Percentiles rank a stretch among this genome's conserved stretches.
phyloP scores from a whole-genome alignment of 129 eudicot species.

The Centrapalus pauciflorus region DNA sequence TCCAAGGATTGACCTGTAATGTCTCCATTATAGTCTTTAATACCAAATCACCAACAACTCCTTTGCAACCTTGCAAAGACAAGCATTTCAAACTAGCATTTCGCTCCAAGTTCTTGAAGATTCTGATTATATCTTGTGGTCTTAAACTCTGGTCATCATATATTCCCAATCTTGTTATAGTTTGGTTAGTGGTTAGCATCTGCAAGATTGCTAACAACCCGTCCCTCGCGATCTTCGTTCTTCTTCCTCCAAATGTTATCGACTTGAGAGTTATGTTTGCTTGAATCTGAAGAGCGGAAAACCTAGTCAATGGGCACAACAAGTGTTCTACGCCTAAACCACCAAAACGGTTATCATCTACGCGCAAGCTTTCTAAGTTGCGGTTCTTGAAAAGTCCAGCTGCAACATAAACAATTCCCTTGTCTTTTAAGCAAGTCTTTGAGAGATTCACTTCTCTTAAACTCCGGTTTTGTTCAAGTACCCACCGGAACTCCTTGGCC shows the following conservation, averaged over 20 bases:
- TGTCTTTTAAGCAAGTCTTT: slow-evolving; percentile 62
- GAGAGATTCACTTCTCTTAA: slow-evolving; percentile 66
- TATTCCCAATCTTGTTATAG: slow-evolving; percentile 53
- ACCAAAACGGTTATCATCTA: slow-evolving; percentile 62
- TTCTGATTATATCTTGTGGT: slow-evolving; percentile 49
- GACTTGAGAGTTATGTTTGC: slow-evolving; percentile 63
- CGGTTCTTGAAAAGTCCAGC: slow-evolving; percentile 86
- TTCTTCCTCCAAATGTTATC: slow-evolving; percentile 66
- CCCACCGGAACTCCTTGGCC: slow-evolving; percentile 88
- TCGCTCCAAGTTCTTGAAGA: slow-evolving; percentile 59
- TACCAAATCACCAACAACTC: slow-evolving; percentile 74
- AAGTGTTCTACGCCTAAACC: slow-evolving; percentile 80
- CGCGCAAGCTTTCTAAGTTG: slow-evolving; percentile 44
- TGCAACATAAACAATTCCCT: slow-evolving; percentile 76
- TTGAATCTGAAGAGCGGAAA: slow-evolving; percentile 71
- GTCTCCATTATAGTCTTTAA: slow-evolving; percentile 57
- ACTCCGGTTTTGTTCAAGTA: slow-evolving; percentile 74
- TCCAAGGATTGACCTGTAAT: slow-evolving; percentile 84
- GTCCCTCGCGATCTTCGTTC: slow-evolving; percentile 60
- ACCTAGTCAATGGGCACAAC: slow-evolving; percentile 77
- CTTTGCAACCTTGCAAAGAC: slow-evolving; percentile 86
- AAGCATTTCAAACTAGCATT: slow-evolving; percentile 59
- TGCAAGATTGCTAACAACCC: slow-evolving; percentile 65
- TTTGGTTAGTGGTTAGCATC: slow-evolving; percentile 70
- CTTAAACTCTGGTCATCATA: slow-evolving; percentile 65